A percentile compares a stretch with the other conserved stretches of the same genome.
phyloP scores from a whole-genome alignment of 2,329 filamentous ascomycete species.

The Ceratocystis variospora region DNA sequence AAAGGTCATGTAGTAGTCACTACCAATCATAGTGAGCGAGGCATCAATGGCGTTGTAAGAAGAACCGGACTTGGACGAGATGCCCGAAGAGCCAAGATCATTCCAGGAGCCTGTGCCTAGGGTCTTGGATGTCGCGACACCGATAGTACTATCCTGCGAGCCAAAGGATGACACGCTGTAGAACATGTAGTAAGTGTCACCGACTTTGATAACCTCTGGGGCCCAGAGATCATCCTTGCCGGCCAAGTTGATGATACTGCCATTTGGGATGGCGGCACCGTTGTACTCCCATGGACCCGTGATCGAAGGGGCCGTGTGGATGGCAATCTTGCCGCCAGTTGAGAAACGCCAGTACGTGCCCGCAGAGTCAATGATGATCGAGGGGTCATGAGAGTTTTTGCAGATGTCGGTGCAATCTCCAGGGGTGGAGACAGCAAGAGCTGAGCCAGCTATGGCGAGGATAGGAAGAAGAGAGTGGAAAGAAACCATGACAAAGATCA shows the following conservation, averaged over 20 bases:
- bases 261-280: constrained; percentile 29
- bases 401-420: constrained; percentile 29
- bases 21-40: constrained; percentile 34
- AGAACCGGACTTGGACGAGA: constrained; percentile 32
- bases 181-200: constrained; percentile 49
- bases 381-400: constrained; percentile 29
- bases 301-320: constrained; percentile 28
- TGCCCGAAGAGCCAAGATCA: constrained; percentile 42
- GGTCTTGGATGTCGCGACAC: constrained; percentile 34
- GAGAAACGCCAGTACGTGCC: constrained; percentile 33
- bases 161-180: constrained; percentile 52
- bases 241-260: constrained; percentile 29
- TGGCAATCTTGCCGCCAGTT: constrained; percentile 30
- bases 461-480: constrained; percentile 17
- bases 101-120: constrained; percentile 45
- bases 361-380: constrained; percentile 29
- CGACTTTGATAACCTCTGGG: constrained; percentile 30
- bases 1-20: constrained; percentile 41
- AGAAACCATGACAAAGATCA: constrained; percentile 1
- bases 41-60: constrained; percentile 49
- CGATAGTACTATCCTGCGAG: constrained; percentile 47
- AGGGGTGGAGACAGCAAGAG: constrained; percentile 24
- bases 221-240: constrained; percentile 33
- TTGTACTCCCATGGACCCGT: constrained; percentile 32
- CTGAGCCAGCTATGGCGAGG: constrained; percentile 13